Conservation (phyloP, 306 rosid species). For the Trichosanthes cucumerina region DNA sequence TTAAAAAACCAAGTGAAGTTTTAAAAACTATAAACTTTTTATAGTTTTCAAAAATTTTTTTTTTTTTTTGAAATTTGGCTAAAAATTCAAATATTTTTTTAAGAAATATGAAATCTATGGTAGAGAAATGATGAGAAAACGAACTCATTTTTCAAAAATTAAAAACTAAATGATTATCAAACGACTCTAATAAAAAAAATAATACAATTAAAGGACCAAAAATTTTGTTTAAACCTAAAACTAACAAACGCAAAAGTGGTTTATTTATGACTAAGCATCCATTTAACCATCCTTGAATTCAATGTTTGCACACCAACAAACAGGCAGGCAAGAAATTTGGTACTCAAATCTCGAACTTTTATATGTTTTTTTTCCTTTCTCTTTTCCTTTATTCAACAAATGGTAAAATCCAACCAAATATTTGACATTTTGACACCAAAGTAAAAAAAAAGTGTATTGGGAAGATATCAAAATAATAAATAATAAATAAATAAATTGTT, state of each 20-base stretch:
- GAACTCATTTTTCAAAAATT: too few species aligned
- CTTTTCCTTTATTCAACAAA: neutral
- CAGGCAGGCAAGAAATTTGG: neutral
- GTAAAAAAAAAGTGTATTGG: too few species aligned
- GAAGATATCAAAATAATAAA: too few species aligned
- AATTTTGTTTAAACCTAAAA: neutral
- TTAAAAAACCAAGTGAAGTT: too few species aligned
- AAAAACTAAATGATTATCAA: too few species aligned
- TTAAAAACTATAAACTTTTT: too few species aligned
- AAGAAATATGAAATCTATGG: too few species aligned
- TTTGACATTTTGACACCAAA: neutral
- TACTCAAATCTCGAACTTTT: neutral
- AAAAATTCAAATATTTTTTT: too few species aligned
- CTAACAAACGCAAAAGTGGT: neutral
- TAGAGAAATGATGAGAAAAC: too few species aligned
- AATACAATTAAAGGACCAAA: neutral
- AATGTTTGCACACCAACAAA: neutral
- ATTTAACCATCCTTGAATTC: neutral
- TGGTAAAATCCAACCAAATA: neutral
- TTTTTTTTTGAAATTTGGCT: too few species aligned
- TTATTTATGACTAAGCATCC: neutral
- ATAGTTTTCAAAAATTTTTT: too few species aligned
- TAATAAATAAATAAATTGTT: too few species aligned
- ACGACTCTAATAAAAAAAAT: neutral
- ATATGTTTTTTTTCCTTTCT: neutral